Conservation (phyloP, 2,329 filamentous ascomycete genomes). For the Helotiales sp. region DNA sequence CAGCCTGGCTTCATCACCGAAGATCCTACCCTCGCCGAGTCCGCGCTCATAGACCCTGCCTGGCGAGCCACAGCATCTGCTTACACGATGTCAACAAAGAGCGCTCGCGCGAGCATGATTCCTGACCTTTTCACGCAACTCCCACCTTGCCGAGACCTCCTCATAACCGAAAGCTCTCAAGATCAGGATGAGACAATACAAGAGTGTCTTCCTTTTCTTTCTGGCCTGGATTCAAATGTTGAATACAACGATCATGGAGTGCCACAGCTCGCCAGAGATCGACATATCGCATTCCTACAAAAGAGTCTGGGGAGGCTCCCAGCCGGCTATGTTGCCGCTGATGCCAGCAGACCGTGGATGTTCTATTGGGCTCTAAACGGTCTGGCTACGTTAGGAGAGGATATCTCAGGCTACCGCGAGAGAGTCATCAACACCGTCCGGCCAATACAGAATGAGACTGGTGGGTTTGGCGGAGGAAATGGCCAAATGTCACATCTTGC, state of each 20-base stretch:
- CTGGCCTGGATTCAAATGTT: slow-evolving; percentile 52
- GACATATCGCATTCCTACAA: slow-evolving; percentile 66
- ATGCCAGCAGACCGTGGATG: slow-evolving; percentile 91
- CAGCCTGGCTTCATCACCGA: slow-evolving; percentile 31
- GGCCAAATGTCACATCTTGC: slow-evolving; percentile 90
- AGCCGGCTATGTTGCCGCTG: slow-evolving; percentile 71
- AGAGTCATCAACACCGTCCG: slow-evolving; percentile 75
- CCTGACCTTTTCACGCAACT: slow-evolving; percentile 62
- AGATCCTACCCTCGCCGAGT: slow-evolving; percentile 18
- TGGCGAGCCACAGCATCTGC: slow-evolving; percentile 1
- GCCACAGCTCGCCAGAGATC: slow-evolving; percentile 70
- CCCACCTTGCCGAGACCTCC: slow-evolving; percentile 67
- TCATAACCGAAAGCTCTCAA: slow-evolving; percentile 70
- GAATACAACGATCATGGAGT: slow-evolving; percentile 73
- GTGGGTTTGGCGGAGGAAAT: slow-evolving; percentile 93
- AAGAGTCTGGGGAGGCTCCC: slow-evolving; percentile 67
- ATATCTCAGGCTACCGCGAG: slow-evolving; percentile 68
- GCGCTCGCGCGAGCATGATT: slow-evolving; percentile 43
- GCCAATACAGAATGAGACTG: slow-evolving; percentile 79
- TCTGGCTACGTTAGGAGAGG: slow-evolving; percentile 76
- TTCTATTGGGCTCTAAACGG: slow-evolving; percentile 89
- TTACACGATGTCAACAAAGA: slow-evolving; percentile 30
- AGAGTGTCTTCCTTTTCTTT: slow-evolving; percentile 71
- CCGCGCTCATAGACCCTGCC: slow-evolving; percentile 23
- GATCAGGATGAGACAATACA: slow-evolving; percentile 72